Conservation (phyloP, 1,284 basidiomycete species). For the Irpex lacteus region DNA sequence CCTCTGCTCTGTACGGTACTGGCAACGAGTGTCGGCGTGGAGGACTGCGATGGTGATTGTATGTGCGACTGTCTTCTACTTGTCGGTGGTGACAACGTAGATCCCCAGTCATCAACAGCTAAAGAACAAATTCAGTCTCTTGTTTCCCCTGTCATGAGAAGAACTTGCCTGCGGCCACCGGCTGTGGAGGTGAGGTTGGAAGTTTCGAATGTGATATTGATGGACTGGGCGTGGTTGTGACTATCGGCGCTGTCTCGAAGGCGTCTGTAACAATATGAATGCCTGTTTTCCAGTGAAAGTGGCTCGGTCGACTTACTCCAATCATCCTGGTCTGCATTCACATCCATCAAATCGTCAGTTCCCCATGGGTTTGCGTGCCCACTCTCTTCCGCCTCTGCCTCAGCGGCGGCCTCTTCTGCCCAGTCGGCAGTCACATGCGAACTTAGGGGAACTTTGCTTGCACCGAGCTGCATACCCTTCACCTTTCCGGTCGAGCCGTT, state of each 20-base stretch:
- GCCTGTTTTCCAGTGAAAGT: background rate
- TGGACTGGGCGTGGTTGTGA: background rate
- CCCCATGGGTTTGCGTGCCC: conserved; percentile 62
- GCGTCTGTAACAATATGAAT: conserved; percentile 48
- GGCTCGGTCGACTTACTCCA: conserved; percentile 64
- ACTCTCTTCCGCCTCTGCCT: conserved; percentile 45
- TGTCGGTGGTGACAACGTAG: conserved; percentile 4
- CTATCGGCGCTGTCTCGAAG: conserved; percentile 70
- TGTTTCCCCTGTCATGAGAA: background rate
- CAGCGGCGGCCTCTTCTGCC: conserved; percentile 52
- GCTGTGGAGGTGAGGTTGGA: background rate
- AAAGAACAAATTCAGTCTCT: background rate
- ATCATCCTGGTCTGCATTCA: conserved; percentile 88
- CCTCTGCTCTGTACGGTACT: conserved; percentile 17
- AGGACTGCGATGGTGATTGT: conserved; percentile 18
- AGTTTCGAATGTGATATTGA: background rate
- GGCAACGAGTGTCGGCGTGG: conserved; percentile 24
- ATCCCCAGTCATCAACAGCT: conserved; percentile 11
- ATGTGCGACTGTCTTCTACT: conserved; percentile 6
- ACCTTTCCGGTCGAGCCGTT: conserved; percentile 28
- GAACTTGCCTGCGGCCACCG: background rate
- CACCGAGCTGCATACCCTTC: conserved; percentile 73
- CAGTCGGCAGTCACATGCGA: conserved; percentile 47
- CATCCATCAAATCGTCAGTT: conserved; percentile 81
- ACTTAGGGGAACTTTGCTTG: conserved; percentile 41